A percentile compares a stretch with the other conserved stretches of the same genome.
Conservation (phyloP, 106 monocot genomes). For the Platanthera guangdongensis region DNA sequence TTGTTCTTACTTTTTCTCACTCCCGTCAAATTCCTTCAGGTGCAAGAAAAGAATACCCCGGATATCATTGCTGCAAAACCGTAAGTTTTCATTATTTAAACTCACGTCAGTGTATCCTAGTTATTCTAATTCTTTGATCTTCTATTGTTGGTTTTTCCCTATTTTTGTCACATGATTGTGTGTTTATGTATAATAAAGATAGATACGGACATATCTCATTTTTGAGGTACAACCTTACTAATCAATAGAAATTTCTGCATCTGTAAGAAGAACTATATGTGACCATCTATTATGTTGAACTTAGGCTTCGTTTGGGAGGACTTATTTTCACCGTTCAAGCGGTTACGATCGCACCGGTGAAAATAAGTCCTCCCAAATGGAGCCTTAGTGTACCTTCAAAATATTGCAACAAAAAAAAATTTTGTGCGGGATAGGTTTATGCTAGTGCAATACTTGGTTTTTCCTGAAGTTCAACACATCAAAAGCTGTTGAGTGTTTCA, state of each 20-base stretch:
- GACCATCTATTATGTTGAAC: too few relatives aligned
- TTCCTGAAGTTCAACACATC: not conserved
- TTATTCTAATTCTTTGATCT: not conserved
- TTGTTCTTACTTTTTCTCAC: not conserved
- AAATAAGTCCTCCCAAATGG: too few relatives aligned
- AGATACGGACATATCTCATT: not conserved
- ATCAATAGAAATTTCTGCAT: not conserved
- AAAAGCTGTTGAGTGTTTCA: constrained; percentile 2
- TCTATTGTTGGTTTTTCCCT: not conserved
- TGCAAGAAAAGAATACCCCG: constrained; percentile 3
- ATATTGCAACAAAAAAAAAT: not conserved
- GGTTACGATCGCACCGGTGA: too few relatives aligned
- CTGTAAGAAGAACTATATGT: too few relatives aligned
- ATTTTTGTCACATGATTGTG: not conserved
- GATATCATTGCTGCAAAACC: constrained; percentile 6
- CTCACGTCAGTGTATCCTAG: not conserved
- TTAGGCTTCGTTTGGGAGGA: too few relatives aligned
- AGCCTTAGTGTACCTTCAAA: too few relatives aligned
- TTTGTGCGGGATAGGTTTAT: not conserved
- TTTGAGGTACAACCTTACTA: not conserved
- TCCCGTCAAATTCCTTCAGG: not conserved
- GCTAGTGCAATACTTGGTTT: not conserved
- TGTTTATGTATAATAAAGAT: not conserved
- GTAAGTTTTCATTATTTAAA: constrained; percentile 11
- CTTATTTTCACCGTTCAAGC: too few relatives aligned